Evolutionary conservation across 306 rosid genomes (phyloP), one percentile per base, ranked within the genome.

Genomic region (Cucurbita pepo): DNA sequence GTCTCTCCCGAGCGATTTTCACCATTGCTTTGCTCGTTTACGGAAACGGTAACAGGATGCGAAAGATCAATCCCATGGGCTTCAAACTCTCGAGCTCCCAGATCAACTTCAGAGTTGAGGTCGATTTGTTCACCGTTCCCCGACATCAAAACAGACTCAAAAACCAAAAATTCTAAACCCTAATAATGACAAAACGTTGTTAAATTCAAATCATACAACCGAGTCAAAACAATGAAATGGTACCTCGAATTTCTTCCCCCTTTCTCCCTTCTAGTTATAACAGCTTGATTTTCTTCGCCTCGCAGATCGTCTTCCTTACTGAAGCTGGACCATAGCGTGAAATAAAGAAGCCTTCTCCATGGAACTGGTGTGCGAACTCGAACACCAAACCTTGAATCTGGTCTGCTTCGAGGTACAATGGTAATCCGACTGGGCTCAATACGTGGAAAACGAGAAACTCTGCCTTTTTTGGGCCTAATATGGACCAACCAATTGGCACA

Each of bases 61-160:
- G 85, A 54, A 5, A 56, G 48, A 16, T 45, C 60, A 54, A 79
- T 45, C 66, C 77, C 88, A 44, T 56, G 2, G 38, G 78, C 76
- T 34, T 81, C 85, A 10, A 59, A 80, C 44, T 84, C 77, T 60
- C 72, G 79, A 77, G 78, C 87, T 67, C 56, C 55, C 77, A 79
- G 74, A 76, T 69, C 76, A 36, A 79, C 79, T 36, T 83, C 96
- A 34, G 83, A 55, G 62, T 86, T 79, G 13, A 91, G 81, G 84
- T 84, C 86, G 16, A 85, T 74, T 22, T 19, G 70, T 47, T 60
- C 77, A 6, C 85, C 60, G 81, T 72, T 69, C 11, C 19, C 54
- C 69, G 85, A 78, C 91, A 82, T 81, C 18, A 52, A 37, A 56
- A 19, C 79, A 81, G 65, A 84, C 86, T 82, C 79, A 81, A 77